These are phyloP conservation scores for Diplotaxis tenuifolia DNA, from an alignment of 345 rosid genomes.

Conservation along the genomic window DNA sequence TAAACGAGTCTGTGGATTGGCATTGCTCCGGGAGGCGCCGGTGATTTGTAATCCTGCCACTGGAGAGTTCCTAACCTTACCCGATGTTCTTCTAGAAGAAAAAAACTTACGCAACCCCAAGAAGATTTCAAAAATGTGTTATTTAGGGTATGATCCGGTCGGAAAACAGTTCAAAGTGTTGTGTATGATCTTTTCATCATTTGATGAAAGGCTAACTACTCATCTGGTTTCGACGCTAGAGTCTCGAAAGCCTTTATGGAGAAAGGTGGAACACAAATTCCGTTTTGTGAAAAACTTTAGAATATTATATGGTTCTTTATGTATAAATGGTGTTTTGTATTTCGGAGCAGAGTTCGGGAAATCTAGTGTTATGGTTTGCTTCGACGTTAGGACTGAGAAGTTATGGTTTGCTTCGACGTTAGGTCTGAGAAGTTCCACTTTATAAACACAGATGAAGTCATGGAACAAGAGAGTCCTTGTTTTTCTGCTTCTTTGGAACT, in stretches of 20 bases:
- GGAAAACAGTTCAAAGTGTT: slow-evolving; percentile 3
- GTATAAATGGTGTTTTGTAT: slow-evolving; percentile 13
- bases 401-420: background rate
- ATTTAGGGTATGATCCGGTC: background rate
- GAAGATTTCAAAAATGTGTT: background rate
- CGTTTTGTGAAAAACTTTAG: background rate
- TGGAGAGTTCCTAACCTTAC: background rate
- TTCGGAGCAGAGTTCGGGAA: background rate
- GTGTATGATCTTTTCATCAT: background rate
- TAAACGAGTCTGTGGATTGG: no score
- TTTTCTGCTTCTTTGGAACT: background rate
- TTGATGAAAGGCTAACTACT: background rate
- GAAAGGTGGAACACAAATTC: background rate
- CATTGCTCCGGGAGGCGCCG: background rate
- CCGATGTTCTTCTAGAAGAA: background rate
- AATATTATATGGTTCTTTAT: background rate
- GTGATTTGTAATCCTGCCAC: background rate
- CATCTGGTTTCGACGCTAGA: slow-evolving; percentile 13
- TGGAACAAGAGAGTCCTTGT: no score
- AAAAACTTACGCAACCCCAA: background rate
- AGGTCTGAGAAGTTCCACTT: background rate
- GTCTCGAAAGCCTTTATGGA: background rate
- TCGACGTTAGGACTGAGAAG: background rate
- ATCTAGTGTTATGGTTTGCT: background rate
- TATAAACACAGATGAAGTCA: background rate